Evolutionary conservation across 768 basidiomycete genomes (phyloP), one percentile per base, ranked within the genome.

Genomic region (Termitomyces bulborhizus): DNA sequence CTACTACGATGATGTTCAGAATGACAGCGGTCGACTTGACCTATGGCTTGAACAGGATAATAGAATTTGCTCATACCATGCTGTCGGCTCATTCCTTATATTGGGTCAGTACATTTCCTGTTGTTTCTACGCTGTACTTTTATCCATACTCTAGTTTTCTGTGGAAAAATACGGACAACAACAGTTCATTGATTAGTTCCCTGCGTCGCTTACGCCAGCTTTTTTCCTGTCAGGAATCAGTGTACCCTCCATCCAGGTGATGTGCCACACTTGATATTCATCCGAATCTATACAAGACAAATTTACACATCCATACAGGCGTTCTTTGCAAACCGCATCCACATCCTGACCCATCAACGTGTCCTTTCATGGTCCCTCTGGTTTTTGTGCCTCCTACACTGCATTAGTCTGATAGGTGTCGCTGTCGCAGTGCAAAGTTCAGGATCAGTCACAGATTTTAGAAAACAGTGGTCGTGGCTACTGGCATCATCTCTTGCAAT

Each of bases 311-410:
- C 27, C 31, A 11, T 40, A 36, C 21, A 60, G 59, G 54, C 57
- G 12, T 60, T 60, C 46, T 60, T 60, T 21, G 51, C 50, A 21
- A 37, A 58, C 16, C 54, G 59, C 15, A 44, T 60, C 18, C 40
- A 26, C 11, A 46, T 32, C 7, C 53, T 60, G 3, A 26, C 47
- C 3, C 32, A 9, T 16, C 47, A 48, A 36, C 21, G 3, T 16
- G 36, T 24, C 0, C 9, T 36, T 13, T 26, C 34, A 4, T 36
- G 47, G 32, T 48, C 16, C 15, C 34, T 48, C 8, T 57, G 53
- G 57, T 6, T 42, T 1, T 45, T 57, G 47, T 26, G 52, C 27
- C 7, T 54, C 27, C 15, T 57, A 27, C 53, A 53, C 9, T 50
- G 16, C 47, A n/a, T 50, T 18, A 50, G 46, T 27, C 31, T 57